Conservation (phyloP, 306 rosid genomes). For the Sophora flavescens region DNA sequence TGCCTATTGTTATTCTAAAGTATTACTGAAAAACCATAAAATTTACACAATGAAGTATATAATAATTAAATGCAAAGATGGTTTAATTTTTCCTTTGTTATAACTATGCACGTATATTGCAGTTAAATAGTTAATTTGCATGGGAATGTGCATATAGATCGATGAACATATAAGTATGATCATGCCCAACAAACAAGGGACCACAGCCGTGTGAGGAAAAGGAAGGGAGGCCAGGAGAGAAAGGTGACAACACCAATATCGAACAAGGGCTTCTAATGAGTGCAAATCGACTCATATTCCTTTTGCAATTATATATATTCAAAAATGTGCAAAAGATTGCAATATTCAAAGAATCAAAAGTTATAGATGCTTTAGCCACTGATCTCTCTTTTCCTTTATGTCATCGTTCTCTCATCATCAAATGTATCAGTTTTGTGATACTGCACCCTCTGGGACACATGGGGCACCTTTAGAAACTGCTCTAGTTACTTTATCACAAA, state of each 20-base stretch:
- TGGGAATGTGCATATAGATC: neutral
- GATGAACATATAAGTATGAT: slow-evolving; percentile 14
- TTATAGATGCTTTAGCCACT: slow-evolving; percentile 45
- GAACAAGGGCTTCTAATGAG: slow-evolving; percentile 45
- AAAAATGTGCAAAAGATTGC: slow-evolving; percentile 33
- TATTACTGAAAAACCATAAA: neutral
- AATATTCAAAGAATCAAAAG: slow-evolving; percentile 56
- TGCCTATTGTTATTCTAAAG: neutral
- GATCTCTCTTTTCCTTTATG: slow-evolving; percentile 30
- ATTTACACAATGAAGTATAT: neutral
- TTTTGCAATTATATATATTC: slow-evolving; percentile 38
- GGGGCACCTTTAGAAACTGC: slow-evolving; percentile 33
- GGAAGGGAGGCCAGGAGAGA: slow-evolving; percentile 1
- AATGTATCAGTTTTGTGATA: neutral
- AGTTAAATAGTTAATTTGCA: neutral
- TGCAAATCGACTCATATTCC: slow-evolving; percentile 45
- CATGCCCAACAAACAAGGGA: slow-evolving; percentile 57
- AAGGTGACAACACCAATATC: slow-evolving; percentile 31
- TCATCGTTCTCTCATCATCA: slow-evolving; percentile 38
- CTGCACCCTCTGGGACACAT: slow-evolving; percentile 14
- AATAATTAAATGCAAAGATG: neutral
- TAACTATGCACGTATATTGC: neutral
- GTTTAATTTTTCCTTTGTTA: neutral
- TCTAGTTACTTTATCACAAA: slow-evolving; percentile 9
- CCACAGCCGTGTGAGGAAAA: slow-evolving; percentile 50